A percentile compares a stretch with the other conserved stretches of the same genome.
These are phyloP conservation scores for Pseudozyma sp. DNA, from an alignment of 1,284 basidiomycete species.

Conservation along the genomic window DNA sequence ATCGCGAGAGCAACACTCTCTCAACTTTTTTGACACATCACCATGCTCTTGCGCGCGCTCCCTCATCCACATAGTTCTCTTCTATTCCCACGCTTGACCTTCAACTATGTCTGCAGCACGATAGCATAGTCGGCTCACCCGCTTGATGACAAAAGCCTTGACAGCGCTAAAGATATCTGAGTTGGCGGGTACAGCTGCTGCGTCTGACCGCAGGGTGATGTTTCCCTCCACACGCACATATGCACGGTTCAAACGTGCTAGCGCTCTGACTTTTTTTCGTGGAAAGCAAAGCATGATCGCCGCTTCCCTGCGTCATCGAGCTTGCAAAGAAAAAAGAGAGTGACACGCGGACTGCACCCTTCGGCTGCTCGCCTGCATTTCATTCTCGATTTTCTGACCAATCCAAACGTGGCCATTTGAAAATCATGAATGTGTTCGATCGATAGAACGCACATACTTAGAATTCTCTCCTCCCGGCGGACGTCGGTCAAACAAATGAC, in stretches of 20 bases:
- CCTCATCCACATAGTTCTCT: not conserved
- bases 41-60: not conserved
- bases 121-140: not conserved
- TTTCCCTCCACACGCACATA: constrained; percentile 1
- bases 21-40: not conserved
- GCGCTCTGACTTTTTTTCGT: too few species aligned
- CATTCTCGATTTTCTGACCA: constrained; percentile 22
- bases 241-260: too few species aligned
- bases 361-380: not conserved
- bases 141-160: not conserved
- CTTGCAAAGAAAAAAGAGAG: not conserved
- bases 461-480: not conserved
- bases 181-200: too few species aligned
- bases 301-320: not conserved
- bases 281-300: too few species aligned
- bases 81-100: too few species aligned
- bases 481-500: not conserved
- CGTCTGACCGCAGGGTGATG: not conserved
- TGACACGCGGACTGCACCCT: not conserved
- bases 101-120: too few species aligned
- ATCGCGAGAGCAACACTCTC: constrained; percentile 24
- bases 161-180: too few species aligned
- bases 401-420: constrained; percentile 22
- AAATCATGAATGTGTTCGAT: too few species aligned
- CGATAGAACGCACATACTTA: too few species aligned